phyloP scores from a whole-genome alignment of 139 green algal species.

The Mychonastes homosphaera region DNA sequence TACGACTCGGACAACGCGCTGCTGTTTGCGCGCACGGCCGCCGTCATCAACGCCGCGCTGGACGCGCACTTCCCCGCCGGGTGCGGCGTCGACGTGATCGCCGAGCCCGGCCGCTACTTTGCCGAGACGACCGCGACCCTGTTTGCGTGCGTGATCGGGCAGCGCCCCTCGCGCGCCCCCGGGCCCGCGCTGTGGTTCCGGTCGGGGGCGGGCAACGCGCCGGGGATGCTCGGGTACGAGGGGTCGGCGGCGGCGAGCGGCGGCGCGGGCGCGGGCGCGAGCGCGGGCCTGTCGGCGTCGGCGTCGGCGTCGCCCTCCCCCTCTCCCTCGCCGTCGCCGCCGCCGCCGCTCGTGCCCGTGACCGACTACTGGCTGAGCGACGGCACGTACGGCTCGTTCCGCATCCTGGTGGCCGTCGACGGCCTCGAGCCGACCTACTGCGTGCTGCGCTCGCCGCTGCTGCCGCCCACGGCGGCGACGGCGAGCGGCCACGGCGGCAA shows the following conservation, averaged over 20 bases:
- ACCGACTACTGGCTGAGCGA: conserved; percentile 52
- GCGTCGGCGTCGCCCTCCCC: background rate
- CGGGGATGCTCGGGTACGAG: no score
- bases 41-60: conserved; percentile 42
- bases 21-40: conserved; percentile 8
- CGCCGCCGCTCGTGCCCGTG: no score
- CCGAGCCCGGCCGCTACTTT: conserved; percentile 68
- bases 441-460: conserved; percentile 19
- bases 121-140: conserved; percentile 60
- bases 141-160: conserved; percentile 55
- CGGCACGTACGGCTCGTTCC: conserved; percentile 83
- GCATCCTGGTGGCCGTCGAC: conserved; percentile 19
- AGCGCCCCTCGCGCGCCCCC: conserved; percentile 23
- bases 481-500: no score
- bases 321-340: no score
- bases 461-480: conserved; percentile 14
- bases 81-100: conserved; percentile 59
- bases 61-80: conserved; percentile 60
- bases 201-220: no score
- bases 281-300: background rate
- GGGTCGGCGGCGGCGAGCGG: no score
- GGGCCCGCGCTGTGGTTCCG: no score
- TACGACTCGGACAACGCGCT: conserved; percentile 2
- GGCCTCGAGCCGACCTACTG: conserved; percentile 20
- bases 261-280: no score